Evolutionary conservation across 2,329 filamentous ascomycete species (phyloP).

Genomic region (Hymenoscyphus occultus): DNA sequence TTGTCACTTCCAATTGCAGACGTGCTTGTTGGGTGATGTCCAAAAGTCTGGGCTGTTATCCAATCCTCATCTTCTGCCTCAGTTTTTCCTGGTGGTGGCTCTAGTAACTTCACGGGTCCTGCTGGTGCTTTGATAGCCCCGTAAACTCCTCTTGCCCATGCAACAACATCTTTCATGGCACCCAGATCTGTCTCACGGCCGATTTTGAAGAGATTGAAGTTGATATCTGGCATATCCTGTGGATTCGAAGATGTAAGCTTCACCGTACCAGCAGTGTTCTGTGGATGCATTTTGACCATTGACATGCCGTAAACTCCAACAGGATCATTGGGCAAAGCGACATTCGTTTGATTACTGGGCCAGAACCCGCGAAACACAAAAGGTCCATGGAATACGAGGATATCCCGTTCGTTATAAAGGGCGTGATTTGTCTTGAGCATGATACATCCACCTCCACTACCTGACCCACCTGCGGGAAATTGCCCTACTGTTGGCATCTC

Average conservation of each 20-base stretch:
- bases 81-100: conserved; percentile 3
- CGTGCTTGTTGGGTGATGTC: conserved; percentile 10
- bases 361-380: conserved; percentile 33
- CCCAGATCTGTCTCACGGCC: conserved; percentile 36
- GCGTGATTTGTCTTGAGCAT: conserved; percentile 11
- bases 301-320: conserved; percentile 6
- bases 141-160: conserved; percentile 21
- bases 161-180: conserved; percentile 40
- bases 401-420: conserved; percentile 39
- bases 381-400: conserved; percentile 32
- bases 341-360: conserved; percentile 44
- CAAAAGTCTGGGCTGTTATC: conserved; percentile 10
- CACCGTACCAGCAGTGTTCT: conserved; percentile 56
- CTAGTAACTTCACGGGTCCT: conserved; percentile 2
- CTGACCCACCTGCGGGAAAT: background rate
- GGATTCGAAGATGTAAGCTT: conserved; percentile 59
- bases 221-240: conserved; percentile 59
- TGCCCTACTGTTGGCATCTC: conserved; percentile 10
- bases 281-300: conserved; percentile 38
- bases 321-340: conserved; percentile 25
- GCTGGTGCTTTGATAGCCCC: conserved; percentile 5
- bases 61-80: conserved; percentile 14
- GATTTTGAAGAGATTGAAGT: conserved; percentile 55
- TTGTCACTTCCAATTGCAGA: conserved; percentile 8
- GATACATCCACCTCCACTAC: conserved; percentile 3